phyloP scores from a whole-genome alignment of 106 monocot species.

The Ottelia alismoides region DNA sequence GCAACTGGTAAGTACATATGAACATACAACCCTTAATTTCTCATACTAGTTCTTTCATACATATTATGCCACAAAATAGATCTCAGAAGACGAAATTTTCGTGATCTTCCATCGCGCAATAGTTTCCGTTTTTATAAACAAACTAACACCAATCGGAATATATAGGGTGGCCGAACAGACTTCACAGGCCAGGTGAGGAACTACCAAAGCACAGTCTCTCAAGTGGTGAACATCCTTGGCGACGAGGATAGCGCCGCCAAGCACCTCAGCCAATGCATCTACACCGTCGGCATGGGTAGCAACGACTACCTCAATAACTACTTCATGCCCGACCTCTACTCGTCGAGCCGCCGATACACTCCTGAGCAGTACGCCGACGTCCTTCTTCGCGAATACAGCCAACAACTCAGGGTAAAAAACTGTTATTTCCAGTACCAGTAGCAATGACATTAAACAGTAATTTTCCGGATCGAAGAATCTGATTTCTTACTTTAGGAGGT shows the following conservation, averaged over 20 bases:
- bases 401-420: constrained; percentile 51
- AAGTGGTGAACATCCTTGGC: constrained; percentile 47
- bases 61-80: too few relatives aligned
- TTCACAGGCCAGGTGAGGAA: constrained; percentile 62
- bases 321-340: constrained; percentile 79
- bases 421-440: too few relatives aligned
- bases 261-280: constrained; percentile 82
- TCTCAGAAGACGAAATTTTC: too few relatives aligned
- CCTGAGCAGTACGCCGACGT: constrained; percentile 60
- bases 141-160: too few relatives aligned
- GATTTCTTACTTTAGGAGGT: too few relatives aligned
- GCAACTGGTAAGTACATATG: constrained; percentile 62
- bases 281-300: constrained; percentile 84
- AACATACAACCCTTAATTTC: too few relatives aligned
- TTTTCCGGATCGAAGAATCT: too few relatives aligned
- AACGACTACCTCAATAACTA: constrained; percentile 99
- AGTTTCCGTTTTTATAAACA: too few relatives aligned
- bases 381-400: constrained; percentile 51
- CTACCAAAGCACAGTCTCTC: constrained; percentile 47
- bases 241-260: constrained; percentile 46
- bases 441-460: too few relatives aligned
- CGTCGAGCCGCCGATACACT: constrained; percentile 46
- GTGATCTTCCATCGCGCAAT: too few relatives aligned
- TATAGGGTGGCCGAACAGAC: constrained; percentile 58
- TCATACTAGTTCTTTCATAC: too few relatives aligned